A percentile compares a stretch with the other conserved stretches of the same genome.
These are phyloP conservation scores for Kalaharituber pfeilii DNA, from an alignment of 2,329 filamentous ascomycete genomes.

Conservation along the genomic window DNA sequence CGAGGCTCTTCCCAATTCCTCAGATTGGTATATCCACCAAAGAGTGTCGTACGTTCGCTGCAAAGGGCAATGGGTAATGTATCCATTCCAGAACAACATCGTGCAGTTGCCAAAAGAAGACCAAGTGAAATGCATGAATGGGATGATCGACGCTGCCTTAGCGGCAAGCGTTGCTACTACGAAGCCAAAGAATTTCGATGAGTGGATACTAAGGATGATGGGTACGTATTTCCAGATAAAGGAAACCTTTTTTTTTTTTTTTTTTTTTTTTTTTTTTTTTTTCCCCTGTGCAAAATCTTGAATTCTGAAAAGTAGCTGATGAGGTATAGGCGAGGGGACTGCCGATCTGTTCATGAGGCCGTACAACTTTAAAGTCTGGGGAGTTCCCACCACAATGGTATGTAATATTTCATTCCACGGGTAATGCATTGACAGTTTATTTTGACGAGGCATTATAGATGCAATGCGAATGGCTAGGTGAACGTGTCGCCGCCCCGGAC, in stretches of 20 bases:
- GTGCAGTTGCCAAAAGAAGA: slow-evolving; percentile 96
- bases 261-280: slow-evolving; percentile 3
- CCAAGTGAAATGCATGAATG: slow-evolving; percentile 84
- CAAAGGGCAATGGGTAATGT: slow-evolving; percentile 91
- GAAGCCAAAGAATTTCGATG: slow-evolving; percentile 93
- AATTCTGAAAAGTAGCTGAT: too few relatives aligned
- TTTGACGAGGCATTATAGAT: slow-evolving; percentile 57
- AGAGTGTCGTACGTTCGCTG: slow-evolving; percentile 98
- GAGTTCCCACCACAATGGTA: slow-evolving; percentile 92
- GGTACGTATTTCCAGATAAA: slow-evolving; percentile 31
- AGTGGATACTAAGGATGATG: slow-evolving; percentile 92
- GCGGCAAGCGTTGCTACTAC: slow-evolving; percentile 70
- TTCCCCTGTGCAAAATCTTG: slow-evolving; percentile 1
- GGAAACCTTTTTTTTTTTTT: neutral
- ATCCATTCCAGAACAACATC: slow-evolving; percentile 99
- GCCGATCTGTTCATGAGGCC: slow-evolving; percentile 96
- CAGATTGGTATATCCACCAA: slow-evolving; percentile 96
- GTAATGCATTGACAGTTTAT: too few relatives aligned
- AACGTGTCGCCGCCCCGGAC: slow-evolving; percentile 93
- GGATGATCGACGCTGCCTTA: slow-evolving; percentile 84
- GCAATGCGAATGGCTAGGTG: slow-evolving; percentile 97
- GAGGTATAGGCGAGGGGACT: slow-evolving; percentile 41
- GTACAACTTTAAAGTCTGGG: slow-evolving; percentile 99
- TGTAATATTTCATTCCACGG: slow-evolving; percentile 15
- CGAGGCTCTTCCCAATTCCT: slow-evolving; percentile 82